Evolutionary conservation across 2,329 filamentous ascomycete genomes (phyloP).

Genomic region (Ophiostoma piceae): DNA sequence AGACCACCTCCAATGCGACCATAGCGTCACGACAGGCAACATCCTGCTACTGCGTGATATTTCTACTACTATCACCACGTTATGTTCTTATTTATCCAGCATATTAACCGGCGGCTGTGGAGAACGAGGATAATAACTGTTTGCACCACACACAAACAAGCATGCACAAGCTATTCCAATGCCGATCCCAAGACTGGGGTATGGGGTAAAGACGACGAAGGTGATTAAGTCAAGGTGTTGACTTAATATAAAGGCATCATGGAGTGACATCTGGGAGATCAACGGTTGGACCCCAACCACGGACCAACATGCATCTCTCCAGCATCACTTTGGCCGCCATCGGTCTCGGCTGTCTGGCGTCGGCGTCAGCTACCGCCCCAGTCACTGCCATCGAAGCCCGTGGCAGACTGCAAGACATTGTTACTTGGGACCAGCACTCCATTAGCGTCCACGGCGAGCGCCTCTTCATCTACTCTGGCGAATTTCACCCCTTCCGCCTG

Average conservation of each 20-base stretch:
- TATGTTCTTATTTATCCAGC: background rate
- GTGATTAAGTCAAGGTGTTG: background rate
- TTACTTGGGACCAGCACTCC: background rate
- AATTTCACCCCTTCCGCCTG: background rate
- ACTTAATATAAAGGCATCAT: background rate
- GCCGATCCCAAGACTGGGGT: background rate
- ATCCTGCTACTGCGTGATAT: background rate
- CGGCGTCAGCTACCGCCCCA: background rate
- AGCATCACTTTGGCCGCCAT: background rate
- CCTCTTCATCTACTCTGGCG: background rate
- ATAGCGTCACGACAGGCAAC: background rate
- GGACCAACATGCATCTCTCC: background rate
- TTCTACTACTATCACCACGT: background rate
- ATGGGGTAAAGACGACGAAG: background rate
- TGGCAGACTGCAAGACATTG: background rate
- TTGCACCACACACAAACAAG: background rate
- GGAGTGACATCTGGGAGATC: background rate
- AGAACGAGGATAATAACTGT: background rate
- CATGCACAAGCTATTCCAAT: background rate
- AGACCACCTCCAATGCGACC: background rate
- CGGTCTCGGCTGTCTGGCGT: background rate
- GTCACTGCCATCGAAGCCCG: background rate
- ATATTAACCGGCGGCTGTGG: background rate
- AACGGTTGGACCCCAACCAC: background rate
- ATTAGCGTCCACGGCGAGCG: background rate